Percentiles rank a stretch among this genome's conserved stretches.
phyloP scores from a whole-genome alignment of 768 basidiomycete species.

The Termitomyces sp. region DNA sequence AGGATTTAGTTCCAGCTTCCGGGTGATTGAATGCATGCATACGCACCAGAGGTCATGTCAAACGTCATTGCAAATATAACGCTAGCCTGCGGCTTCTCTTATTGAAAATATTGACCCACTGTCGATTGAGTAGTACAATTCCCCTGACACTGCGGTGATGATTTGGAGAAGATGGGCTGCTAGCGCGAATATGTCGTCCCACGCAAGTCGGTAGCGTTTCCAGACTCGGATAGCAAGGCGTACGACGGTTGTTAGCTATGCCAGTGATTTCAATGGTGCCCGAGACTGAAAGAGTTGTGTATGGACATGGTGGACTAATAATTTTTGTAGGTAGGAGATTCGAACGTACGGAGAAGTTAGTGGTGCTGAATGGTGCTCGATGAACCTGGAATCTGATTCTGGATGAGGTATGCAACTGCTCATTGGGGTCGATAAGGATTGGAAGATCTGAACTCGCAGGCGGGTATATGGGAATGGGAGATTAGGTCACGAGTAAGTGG shows the following conservation, averaged over 20 bases:
- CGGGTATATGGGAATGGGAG: too few relatives aligned
- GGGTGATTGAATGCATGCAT: too few relatives aligned
- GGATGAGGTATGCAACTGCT: too few relatives aligned
- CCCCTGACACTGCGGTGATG: slow-evolving; percentile 2
- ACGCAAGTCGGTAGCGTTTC: background rate
- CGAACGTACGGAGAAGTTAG: too few relatives aligned
- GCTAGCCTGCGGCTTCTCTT: background rate
- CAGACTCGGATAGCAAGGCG: slow-evolving; percentile 1
- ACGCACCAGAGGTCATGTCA: slow-evolving; percentile 1
- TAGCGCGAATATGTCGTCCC: slow-evolving; percentile 6
- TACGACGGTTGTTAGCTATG: background rate
- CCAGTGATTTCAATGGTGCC: slow-evolving; percentile 2
- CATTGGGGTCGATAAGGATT: too few relatives aligned
- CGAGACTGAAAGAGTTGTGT: background rate
- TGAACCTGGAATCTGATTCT: too few relatives aligned
- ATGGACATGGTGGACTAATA: too few relatives aligned
- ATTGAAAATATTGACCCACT: background rate
- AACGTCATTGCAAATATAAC: background rate
- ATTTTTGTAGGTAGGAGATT: too few relatives aligned
- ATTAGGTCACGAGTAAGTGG: too few relatives aligned
- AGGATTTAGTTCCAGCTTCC: slow-evolving; percentile 3
- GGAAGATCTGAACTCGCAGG: too few relatives aligned
- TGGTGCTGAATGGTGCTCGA: too few relatives aligned
- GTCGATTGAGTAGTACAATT: slow-evolving; percentile 3
- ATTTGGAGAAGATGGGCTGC: background rate